Base-by-base conservation (phyloP, 331 rosid genomes). In the Pyracantha coccinea region DNA sequence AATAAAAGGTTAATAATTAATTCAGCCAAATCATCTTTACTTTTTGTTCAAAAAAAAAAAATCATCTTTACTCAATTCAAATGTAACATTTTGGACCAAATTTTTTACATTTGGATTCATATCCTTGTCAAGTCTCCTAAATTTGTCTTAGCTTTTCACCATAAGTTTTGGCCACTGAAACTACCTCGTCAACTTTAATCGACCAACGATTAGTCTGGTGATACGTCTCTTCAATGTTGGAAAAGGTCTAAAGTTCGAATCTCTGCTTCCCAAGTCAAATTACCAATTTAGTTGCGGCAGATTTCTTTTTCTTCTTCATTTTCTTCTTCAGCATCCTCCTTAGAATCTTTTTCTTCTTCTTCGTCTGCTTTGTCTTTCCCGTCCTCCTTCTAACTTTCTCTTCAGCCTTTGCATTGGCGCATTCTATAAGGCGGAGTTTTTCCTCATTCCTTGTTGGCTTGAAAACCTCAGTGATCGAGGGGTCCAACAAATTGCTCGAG, bases 381-480 rank as follows among this genome's bases (percentile, higher is more conserved):
- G 24, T 20, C 75, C 55, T 75, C 73, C 78, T 85, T 71, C 27
- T 59, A 55, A 60, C 63, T 80, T 78, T 73, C 32, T 24, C 57
- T 21, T 69, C 65, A 60, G 75, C 66, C 75, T 84, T 86, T 29
- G 68, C 50, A 23, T 27, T 38, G 63, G 78, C 53, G 83, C 64
- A 52, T 20, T 78, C 90, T 54, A 50, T 79, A 67, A 70, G 61
- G 62, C 38, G 75, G 77, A 52, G 32, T 58, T 77, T 83, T 72
- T 85, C 86, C 68, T 72, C 79, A 77, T 75, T 89, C 52, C 73
- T 75, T 21, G 20, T 77, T 60, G 90, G 95, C 83, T 80, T 85
- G 78, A 82, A 90, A 72, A 90, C 92, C 84, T 82, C 65, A 6
- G 95, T 90, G 79, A 85, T 81, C 52, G 95, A 87, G 73, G 97